These are phyloP conservation scores for Sonneratia caseolaris DNA, from an alignment of 345 rosid species.

Conservation along the genomic window DNA sequence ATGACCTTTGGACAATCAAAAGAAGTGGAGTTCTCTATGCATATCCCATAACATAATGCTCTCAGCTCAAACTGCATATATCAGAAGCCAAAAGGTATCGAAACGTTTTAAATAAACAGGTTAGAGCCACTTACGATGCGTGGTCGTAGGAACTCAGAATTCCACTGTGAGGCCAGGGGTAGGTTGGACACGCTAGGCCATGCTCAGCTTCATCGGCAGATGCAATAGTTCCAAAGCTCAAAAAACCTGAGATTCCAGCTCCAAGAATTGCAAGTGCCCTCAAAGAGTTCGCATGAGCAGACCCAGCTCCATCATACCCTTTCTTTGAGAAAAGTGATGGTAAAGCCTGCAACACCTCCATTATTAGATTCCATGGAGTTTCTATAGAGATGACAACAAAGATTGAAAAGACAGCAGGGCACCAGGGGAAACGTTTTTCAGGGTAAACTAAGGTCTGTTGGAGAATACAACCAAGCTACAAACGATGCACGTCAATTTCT, in stretches of 20 bases:
- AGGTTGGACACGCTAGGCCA: conserved; percentile 67
- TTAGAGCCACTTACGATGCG: conserved; percentile 67
- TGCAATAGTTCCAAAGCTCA: conserved; percentile 66
- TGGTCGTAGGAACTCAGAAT: conserved; percentile 98
- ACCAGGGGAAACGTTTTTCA: no score
- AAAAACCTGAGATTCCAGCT: conserved; percentile 80
- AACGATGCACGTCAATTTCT: background rate
- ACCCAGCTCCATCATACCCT: conserved; percentile 48
- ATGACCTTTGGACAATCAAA: no score
- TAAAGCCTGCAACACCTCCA: conserved; percentile 32
- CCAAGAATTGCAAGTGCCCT: conserved; percentile 63
- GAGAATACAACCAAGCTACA: background rate
- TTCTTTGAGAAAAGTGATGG: conserved; percentile 60
- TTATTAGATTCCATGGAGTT: no score
- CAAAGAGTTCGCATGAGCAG: conserved; percentile 45
- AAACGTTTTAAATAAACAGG: background rate
- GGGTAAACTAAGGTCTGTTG: background rate
- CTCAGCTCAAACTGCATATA: background rate
- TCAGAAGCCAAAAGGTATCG: background rate
- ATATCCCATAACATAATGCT: background rate
- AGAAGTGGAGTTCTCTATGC: background rate
- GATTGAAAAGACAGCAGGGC: no score
- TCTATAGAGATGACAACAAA: no score
- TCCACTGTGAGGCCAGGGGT: conserved; percentile 99
- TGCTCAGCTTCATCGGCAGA: conserved; percentile 99